Percentiles rank a stretch among this genome's conserved stretches.
These are phyloP conservation scores for Mycosphaerella sp. DNA, from an alignment of 2,329 filamentous ascomycete genomes.

Conservation along the genomic window DNA sequence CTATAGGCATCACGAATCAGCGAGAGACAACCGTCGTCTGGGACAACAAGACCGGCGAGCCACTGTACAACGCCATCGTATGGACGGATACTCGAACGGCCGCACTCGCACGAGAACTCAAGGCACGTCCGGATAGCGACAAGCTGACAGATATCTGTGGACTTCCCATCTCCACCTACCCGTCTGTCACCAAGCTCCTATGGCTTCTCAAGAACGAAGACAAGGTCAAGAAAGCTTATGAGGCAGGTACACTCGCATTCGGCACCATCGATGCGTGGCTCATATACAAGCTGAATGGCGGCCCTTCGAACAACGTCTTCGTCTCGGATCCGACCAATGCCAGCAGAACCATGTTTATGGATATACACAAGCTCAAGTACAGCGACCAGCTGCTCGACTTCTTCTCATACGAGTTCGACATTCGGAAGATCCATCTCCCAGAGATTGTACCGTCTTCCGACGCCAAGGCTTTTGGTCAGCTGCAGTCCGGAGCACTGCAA, in stretches of 20 bases:
- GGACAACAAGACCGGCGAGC: slow-evolving; percentile 73
- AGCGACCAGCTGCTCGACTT: slow-evolving; percentile 70
- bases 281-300: slow-evolving; percentile 72
- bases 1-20: slow-evolving; percentile 84
- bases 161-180: slow-evolving; percentile 80
- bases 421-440: slow-evolving; percentile 66
- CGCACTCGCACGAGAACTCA: slow-evolving; percentile 69
- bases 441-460: slow-evolving; percentile 78
- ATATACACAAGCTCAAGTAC: slow-evolving; percentile 72
- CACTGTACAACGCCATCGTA: slow-evolving; percentile 76
- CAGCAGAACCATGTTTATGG: slow-evolving; percentile 91
- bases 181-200: slow-evolving; percentile 74
- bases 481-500: slow-evolving; percentile 59
- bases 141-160: slow-evolving; percentile 66
- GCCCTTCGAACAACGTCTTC: slow-evolving; percentile 55
- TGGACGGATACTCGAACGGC: slow-evolving; percentile 84
- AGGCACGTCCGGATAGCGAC: slow-evolving; percentile 60
- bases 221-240: slow-evolving; percentile 66
- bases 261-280: slow-evolving; percentile 88
- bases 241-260: slow-evolving; percentile 68
- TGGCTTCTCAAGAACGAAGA: slow-evolving; percentile 73
- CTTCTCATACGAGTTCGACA: slow-evolving; percentile 61
- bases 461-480: slow-evolving; percentile 61
- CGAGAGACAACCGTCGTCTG: slow-evolving; percentile 82
- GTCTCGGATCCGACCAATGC: slow-evolving; percentile 87